Evolutionary conservation across 352 stramenopile species (phyloP).

Genomic region (Thraustochytrium striatum): DNA sequence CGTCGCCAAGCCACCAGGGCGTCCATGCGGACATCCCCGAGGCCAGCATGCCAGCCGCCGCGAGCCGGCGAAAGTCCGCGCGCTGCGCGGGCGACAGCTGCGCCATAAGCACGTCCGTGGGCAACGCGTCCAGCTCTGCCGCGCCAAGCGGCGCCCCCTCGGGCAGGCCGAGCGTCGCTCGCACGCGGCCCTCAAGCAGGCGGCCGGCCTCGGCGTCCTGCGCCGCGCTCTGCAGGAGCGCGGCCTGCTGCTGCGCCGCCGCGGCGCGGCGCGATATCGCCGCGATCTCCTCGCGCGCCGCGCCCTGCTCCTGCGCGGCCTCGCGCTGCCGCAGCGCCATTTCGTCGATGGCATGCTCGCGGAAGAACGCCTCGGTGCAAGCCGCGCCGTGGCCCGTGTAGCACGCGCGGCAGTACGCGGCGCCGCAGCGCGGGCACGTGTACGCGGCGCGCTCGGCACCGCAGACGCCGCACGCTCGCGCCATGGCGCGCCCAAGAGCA

Average conservation of each 20-base stretch:
- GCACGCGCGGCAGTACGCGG: slow-evolving; percentile 70
- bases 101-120: no score
- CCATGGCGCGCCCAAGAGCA: not conserved
- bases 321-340: slow-evolving; percentile 51
- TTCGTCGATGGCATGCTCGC: slow-evolving; percentile 64
- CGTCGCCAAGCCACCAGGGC: no score
- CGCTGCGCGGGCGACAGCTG: no score
- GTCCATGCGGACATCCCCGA: no score
- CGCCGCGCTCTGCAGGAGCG: not conserved
- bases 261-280: not conserved
- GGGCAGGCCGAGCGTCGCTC: no score
- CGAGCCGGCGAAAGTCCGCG: no score
- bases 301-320: not conserved
- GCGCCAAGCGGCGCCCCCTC: no score
- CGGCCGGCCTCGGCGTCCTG: not conserved
- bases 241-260: not conserved
- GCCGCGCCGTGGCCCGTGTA: slow-evolving; percentile 66
- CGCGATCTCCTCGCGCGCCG: not conserved
- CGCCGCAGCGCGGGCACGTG: slow-evolving; percentile 73
- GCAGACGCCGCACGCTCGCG: slow-evolving; percentile 4
- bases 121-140: no score
- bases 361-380: slow-evolving; percentile 74
- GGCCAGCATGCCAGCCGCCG: no score
- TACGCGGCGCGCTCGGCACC: slow-evolving; percentile 52
- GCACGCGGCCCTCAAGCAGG: not conserved